phyloP scores from a whole-genome alignment of 352 stramenopile genomes.

The Phytopythium sindhum region DNA sequence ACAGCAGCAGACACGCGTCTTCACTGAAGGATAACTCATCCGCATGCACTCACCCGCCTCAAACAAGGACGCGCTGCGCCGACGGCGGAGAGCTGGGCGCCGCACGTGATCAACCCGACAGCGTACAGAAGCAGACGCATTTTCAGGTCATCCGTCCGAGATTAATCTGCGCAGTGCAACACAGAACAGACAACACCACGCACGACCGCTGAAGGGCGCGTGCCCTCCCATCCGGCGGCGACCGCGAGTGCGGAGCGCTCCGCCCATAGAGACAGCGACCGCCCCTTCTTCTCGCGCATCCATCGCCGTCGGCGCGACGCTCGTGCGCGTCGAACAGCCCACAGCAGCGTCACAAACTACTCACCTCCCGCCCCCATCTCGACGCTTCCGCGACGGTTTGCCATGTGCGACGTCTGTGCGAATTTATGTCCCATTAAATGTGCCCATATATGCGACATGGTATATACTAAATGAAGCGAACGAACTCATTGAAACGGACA shows the following conservation, averaged over 20 bases:
- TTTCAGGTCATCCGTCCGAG: background rate
- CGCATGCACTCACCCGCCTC: background rate
- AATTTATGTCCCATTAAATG: background rate
- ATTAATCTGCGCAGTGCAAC: background rate
- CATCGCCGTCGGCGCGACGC: background rate
- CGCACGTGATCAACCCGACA: background rate
- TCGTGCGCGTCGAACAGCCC: background rate
- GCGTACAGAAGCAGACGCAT: background rate
- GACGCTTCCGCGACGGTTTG: background rate
- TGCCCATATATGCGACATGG: background rate
- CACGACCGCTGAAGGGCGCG: background rate
- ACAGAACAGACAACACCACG: background rate
- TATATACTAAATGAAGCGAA: background rate
- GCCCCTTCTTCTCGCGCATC: background rate
- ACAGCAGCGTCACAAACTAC: background rate
- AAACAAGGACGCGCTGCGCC: background rate
- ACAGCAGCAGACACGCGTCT: background rate
- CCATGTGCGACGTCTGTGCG: background rate
- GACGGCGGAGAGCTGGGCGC: conserved; percentile 1
- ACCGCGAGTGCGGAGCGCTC: background rate
- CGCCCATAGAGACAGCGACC: background rate
- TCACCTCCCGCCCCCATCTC: conserved; percentile 3
- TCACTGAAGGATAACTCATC: background rate
- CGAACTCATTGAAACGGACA: too few species aligned
- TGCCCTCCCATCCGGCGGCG: background rate